These are phyloP conservation scores for Curvularia spicifera DNA, from an alignment of 2,329 filamentous ascomycete species.

Conservation along the genomic window DNA sequence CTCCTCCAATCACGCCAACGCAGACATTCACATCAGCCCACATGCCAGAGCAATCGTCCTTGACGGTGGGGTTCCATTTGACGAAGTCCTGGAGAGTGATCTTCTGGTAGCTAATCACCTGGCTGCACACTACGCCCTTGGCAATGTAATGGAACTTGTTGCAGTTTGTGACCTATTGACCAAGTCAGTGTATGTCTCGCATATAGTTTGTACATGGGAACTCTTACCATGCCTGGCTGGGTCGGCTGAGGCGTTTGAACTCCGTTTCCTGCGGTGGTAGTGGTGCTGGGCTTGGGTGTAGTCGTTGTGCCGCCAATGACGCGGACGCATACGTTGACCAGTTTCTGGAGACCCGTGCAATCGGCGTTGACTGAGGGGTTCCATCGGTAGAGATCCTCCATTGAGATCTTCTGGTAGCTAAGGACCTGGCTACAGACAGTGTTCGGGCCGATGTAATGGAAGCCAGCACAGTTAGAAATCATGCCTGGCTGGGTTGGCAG, in stretches of 20 bases:
- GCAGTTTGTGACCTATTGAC: constrained; percentile 11
- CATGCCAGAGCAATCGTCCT: constrained; percentile 4
- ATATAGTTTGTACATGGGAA: too few species aligned
- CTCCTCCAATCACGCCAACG: background rate
- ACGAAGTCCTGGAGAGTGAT: constrained; percentile 10
- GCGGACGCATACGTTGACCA: too few species aligned
- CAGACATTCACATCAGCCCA: background rate
- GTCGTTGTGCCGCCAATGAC: too few species aligned
- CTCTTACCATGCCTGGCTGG: constrained; percentile 12
- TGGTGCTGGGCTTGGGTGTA: background rate
- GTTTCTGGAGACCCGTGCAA: too few species aligned
- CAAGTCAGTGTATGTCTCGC: too few species aligned
- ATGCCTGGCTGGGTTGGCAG: too few species aligned
- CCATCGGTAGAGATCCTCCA: too few species aligned
- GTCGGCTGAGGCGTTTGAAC: constrained; percentile 13
- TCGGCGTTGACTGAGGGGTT: too few species aligned
- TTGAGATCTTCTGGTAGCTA: too few species aligned
- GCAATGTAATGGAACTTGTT: constrained; percentile 13
- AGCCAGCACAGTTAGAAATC: too few species aligned
- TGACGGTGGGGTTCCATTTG: constrained; percentile 13
- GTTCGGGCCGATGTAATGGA: too few species aligned
- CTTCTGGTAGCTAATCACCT: constrained; percentile 5
- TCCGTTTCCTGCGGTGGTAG: constrained; percentile 13
- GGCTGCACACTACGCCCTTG: background rate
- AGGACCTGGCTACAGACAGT: too few species aligned